Evolutionary conservation across 768 basidiomycete species (phyloP).

Genomic region (Leccinum pellstonianum): DNA sequence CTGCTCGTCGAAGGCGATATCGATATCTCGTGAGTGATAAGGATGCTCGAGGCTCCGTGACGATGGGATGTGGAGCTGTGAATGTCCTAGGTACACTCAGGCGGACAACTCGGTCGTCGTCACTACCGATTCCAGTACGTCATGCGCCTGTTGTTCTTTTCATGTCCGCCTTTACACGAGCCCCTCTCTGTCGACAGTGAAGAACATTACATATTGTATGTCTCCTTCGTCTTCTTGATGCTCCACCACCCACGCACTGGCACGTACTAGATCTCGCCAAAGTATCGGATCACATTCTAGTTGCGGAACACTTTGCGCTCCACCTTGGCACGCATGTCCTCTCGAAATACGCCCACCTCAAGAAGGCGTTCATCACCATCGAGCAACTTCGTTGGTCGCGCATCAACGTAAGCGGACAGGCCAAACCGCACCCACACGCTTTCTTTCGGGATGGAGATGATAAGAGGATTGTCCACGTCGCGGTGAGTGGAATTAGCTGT

Average conservation of each 20-base stretch:
- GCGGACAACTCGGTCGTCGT: slow-evolving; percentile 89
- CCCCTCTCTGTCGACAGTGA: slow-evolving; percentile 40
- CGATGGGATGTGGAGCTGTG: background rate
- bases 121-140: slow-evolving; percentile 87
- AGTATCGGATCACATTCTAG: slow-evolving; percentile 81
- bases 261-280: slow-evolving; percentile 70
- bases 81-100: slow-evolving; percentile 64
- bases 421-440: slow-evolving; percentile 66
- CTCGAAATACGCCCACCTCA: slow-evolving; percentile 73
- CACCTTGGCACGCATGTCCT: slow-evolving; percentile 85
- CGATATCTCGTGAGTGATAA: slow-evolving; percentile 55
- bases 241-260: background rate
- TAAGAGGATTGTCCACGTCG: slow-evolving; percentile 64
- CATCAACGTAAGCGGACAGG: slow-evolving; percentile 51
- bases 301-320: slow-evolving; percentile 81
- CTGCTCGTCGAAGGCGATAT: slow-evolving; percentile 83
- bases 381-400: slow-evolving; percentile 85
- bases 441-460: slow-evolving; percentile 92
- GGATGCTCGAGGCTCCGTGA: background rate
- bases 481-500: slow-evolving; percentile 39
- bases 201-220: slow-evolving; percentile 66
- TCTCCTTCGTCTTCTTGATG: background rate
- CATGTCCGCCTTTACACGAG: background rate
- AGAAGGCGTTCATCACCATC: slow-evolving; percentile 66
- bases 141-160: background rate